Evolutionary conservation across 2,329 filamentous ascomycete species (phyloP), one percentile per base, ranked within the genome.

Genomic region (Colletotrichum trifolii): DNA sequence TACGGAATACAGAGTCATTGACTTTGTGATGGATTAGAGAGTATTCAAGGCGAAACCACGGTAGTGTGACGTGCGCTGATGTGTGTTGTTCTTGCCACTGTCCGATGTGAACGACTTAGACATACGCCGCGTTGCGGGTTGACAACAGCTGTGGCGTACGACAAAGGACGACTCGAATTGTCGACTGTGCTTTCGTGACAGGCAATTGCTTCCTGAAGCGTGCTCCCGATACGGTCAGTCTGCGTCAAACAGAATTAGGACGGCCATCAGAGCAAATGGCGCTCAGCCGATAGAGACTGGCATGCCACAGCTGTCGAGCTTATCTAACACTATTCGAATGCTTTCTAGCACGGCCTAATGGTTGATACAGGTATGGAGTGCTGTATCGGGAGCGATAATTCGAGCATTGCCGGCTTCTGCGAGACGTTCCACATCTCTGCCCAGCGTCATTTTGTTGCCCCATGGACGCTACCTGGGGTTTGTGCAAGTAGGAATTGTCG

Each of bases 11-110:
- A 54, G 54, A 55, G 64, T 66, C 54, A 25, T 54, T 66, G 54
- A 65, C 48, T 66, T 62, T 55, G 54, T 35, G 64, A 58, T 66
- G 54, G 33, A 66, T 35, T 66, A 52, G 36, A 63, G 45, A 63
- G 59, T 66, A 66, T 13, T 42, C 40, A 47, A 52, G 45, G 45
- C 52, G 42, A 62, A 36, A 36, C 6, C 35, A 13, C 3, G 42
- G 35, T 66, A 12, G 36, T 63, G 63, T 54, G 63, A 66, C 46
- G 54, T 55, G 13, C 17, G 42, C 25, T 39, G 33, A 47, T 38
- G 33, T 62, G 13, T 43, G 12, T 42, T n/a, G 56, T 10, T 9
- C 7, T 39, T 36, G 49, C 34, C 25, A 25, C 49, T 15, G n/a
- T 10, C 15, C 52, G 10, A n/a, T 38, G 40, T 53, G 15, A 57